Evolutionary conservation across 805 yeast genomes (phyloP).

Genomic region (Clavispora fructus): DNA sequence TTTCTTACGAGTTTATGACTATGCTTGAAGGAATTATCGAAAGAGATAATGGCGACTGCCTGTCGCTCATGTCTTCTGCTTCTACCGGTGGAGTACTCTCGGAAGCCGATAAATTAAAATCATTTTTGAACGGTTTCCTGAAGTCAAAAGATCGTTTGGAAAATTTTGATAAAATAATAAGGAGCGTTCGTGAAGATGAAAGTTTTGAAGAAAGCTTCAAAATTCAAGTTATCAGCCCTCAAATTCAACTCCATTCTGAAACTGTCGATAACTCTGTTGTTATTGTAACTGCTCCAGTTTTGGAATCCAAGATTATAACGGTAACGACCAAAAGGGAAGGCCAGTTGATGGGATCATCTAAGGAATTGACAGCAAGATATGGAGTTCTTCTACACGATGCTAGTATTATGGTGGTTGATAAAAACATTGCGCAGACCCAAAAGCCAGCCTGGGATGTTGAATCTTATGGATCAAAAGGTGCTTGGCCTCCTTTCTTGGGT

Average conservation of each 20-base stretch:
- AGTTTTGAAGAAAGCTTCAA: constrained; percentile 34
- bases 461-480: constrained; percentile 52
- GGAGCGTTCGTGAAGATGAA: constrained; percentile 17
- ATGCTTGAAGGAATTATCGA: constrained; percentile 30
- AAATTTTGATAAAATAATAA: constrained; percentile 29
- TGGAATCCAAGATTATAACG: constrained; percentile 64
- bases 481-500: constrained; percentile 93
- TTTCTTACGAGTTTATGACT: constrained; percentile 31
- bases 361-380: constrained; percentile 53
- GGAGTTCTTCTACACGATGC: constrained; percentile 69
- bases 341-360: constrained; percentile 31
- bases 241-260: constrained; percentile 37
- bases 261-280: constrained; percentile 49
- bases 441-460: constrained; percentile 21
- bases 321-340: constrained; percentile 42
- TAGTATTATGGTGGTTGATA: constrained; percentile 62
- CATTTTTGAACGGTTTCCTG: constrained; percentile 2
- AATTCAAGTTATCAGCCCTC: constrained; percentile 38
- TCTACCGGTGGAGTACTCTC: neutral
- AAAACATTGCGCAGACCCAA: constrained; percentile 20
- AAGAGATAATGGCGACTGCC: constrained; percentile 39
- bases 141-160: constrained; percentile 19
- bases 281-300: constrained; percentile 66
- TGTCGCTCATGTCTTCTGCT: constrained; percentile 6
- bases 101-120: neutral